Base-by-base conservation (phyloP, 306 rosid genomes). In the Pyrus communis region DNA sequence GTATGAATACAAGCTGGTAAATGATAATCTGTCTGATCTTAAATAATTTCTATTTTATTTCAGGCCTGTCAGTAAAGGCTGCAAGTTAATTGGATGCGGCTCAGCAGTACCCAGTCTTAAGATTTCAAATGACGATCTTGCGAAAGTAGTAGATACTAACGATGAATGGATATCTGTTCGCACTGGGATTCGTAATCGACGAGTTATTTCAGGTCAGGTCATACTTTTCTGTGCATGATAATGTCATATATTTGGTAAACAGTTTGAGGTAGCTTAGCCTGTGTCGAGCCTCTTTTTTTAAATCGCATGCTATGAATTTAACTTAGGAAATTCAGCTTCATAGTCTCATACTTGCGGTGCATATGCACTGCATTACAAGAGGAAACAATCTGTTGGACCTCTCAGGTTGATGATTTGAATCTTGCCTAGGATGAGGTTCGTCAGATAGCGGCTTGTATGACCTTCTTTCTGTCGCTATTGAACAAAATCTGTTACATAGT, bases 161-260 rank as follows among this genome's bases (percentile, higher is more conserved):
- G 98, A 95, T 84, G 97, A 95, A 85, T 95, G 99, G 98, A 92
- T 95, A 80, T 82, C 93, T 70, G 89, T 87, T 70, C 97, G 99
- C 31, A 91, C 99, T 17, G 99, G 99, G 66, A 95, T 95, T 83
- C 92, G 91, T 42, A 95, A 77, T n/a, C 86, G 99, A 11, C 91
- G 87, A 46, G 87, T 95, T 83, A 79, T 95, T 70, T 82, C 97
- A 79, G 99, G 99, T 95, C 75, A 59, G 90, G 81, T 72, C 60
- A 46, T 70, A 65, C 45, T 30, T 60, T 46, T 52, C 61, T 33
- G 60, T 78, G n/a, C 81, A 61, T 78, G 67, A 52, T 67, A 75
- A 52, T 80, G 58, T 18, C 75, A 59, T 67, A 31, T 51, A 21
- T 67, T 68, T 49, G 65, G 57, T 80, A 46, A 63, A 30, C 52